A percentile compares a stretch with the other conserved stretches of the same genome.
phyloP scores from a whole-genome alignment of 805 yeast species.

The Kodamaea neixiangensis region DNA sequence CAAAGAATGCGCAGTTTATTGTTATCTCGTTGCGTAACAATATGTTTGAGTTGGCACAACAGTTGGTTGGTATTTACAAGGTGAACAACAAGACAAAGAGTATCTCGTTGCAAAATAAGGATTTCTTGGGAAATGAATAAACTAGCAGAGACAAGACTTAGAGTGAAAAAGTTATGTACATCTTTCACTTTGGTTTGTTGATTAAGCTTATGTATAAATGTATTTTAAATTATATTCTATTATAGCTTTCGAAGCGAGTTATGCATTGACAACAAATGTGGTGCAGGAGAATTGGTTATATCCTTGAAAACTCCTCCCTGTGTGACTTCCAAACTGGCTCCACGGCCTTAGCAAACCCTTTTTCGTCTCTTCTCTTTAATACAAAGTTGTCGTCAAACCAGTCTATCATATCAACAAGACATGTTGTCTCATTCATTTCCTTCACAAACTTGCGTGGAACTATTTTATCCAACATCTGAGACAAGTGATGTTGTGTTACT shows the following conservation, averaged over 20 bases:
- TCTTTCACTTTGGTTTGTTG: not conserved
- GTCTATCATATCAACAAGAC: conserved; percentile 67
- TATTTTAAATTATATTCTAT: conserved; percentile 5
- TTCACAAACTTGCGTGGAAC: conserved; percentile 33
- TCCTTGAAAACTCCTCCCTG: conserved; percentile 11
- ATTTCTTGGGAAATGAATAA: conserved; percentile 30
- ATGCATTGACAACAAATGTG: no score
- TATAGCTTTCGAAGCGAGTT: no score
- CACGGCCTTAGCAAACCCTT: conserved; percentile 60
- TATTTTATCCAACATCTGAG: conserved; percentile 75
- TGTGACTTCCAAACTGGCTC: conserved; percentile 34
- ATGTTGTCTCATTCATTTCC: conserved; percentile 62
- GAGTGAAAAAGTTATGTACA: not conserved
- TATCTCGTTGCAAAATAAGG: conserved; percentile 72
- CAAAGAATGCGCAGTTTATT: conserved; percentile 94
- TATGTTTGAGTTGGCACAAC: conserved; percentile 96
- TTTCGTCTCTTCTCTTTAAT: conserved; percentile 65
- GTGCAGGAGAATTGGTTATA: no score
- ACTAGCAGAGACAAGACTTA: not conserved
- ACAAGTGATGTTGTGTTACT: conserved; percentile 81
- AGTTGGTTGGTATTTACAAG: conserved; percentile 93
- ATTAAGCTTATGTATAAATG: conserved; percentile 7
- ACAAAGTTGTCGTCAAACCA: conserved; percentile 78
- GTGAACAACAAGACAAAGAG: conserved; percentile 88
- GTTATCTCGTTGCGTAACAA: conserved; percentile 94